Conservation (phyloP, 1,284 basidiomycete species). For the Ceratobasidium theobromae region DNA sequence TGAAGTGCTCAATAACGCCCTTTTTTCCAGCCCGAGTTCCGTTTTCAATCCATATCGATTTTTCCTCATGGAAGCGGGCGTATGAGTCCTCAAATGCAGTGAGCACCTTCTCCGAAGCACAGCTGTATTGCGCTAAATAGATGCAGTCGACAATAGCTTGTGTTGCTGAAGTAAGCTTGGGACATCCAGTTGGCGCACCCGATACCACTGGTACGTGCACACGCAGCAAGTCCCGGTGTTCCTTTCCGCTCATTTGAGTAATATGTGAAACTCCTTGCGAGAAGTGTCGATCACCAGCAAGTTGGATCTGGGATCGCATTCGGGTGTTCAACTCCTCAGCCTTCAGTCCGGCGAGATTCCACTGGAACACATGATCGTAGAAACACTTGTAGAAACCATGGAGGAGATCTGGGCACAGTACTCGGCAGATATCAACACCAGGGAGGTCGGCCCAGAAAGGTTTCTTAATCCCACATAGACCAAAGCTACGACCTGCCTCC, state of each 20-base stretch:
- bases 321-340: not conserved
- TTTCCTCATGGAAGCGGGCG: not conserved
- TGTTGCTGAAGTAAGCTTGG: not conserved
- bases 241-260: conserved; percentile 4
- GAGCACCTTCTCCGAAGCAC: not conserved
- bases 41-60: conserved; percentile 1
- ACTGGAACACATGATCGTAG: not conserved
- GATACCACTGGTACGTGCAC: not conserved
- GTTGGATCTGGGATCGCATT: not conserved
- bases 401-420: not conserved
- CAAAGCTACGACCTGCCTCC: not conserved
- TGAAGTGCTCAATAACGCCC: not conserved
- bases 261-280: not conserved
- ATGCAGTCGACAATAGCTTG: not conserved
- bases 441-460: not conserved
- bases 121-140: not conserved
- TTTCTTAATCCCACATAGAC: not conserved
- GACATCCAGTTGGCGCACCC: not conserved
- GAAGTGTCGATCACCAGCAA: not conserved
- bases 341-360: not conserved
- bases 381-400: not conserved
- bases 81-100: not conserved
- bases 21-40: not conserved
- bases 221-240: not conserved
- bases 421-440: not conserved